Evolutionary conservation across 345 rosid genomes (phyloP).

Genomic region (Corymbia maculata): DNA sequence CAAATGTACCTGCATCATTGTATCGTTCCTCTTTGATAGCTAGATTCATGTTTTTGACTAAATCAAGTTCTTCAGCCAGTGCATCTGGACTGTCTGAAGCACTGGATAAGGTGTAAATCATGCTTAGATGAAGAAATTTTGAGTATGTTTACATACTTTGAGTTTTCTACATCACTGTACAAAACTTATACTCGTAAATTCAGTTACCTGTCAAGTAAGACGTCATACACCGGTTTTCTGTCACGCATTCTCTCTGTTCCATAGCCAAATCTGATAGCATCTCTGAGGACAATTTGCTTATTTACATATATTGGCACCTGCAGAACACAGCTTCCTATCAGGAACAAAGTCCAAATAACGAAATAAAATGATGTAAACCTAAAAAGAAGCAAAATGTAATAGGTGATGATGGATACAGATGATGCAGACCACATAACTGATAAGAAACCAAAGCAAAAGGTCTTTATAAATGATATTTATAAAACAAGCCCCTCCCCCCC

Average conservation of each 20-base stretch:
- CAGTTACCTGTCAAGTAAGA: conserved; percentile 63
- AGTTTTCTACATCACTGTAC: background rate
- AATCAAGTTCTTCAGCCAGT: conserved; percentile 58
- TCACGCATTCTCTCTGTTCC: conserved; percentile 40
- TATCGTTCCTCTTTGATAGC: conserved; percentile 79
- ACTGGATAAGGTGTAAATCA: conserved; percentile 24
- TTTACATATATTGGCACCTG: conserved; percentile 89
- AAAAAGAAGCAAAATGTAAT: background rate
- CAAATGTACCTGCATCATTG: conserved; percentile 66
- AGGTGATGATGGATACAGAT: background rate
- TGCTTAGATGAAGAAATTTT: background rate
- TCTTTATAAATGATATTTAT: background rate
- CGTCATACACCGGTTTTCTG: conserved; percentile 54
- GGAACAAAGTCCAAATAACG: background rate
- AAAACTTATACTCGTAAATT: background rate
- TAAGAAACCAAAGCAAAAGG: background rate
- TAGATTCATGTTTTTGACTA: conserved; percentile 55
- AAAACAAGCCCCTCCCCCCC: background rate
- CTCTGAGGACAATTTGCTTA: conserved; percentile 63
- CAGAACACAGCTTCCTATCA: background rate
- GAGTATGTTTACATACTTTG: background rate
- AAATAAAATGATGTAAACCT: background rate
- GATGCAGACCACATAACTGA: background rate
- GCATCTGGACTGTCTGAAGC: conserved; percentile 74
- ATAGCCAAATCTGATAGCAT: conserved; percentile 71